A percentile compares a stretch with the other conserved stretches of the same genome.
Evolutionary conservation across 176 grass and related monocot species (phyloP).

Genomic region (Phyllostachys edulis): DNA sequence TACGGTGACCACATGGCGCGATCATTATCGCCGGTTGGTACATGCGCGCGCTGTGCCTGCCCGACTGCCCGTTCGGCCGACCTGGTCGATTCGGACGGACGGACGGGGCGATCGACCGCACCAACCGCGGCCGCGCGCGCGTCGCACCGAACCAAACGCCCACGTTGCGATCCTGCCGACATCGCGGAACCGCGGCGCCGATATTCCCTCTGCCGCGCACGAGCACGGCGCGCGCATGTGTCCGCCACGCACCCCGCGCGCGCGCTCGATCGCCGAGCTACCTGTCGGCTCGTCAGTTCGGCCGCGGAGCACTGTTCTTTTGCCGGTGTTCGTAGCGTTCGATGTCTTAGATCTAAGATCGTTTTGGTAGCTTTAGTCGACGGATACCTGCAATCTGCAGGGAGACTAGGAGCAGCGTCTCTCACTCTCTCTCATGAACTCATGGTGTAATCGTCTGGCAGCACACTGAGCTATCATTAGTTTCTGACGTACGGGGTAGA

Average conservation of each 20-base stretch:
- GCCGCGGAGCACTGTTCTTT: neutral
- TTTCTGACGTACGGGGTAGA: no score
- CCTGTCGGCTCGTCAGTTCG: neutral
- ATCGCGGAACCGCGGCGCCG: neutral
- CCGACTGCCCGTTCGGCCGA: no score
- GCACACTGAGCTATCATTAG: neutral
- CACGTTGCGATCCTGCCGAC: neutral
- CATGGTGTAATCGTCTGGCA: neutral
- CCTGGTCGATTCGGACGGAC: neutral
- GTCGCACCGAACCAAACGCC: neutral
- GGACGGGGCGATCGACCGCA: neutral
- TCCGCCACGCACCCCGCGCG: no score
- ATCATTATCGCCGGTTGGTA: neutral
- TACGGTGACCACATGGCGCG: neutral
- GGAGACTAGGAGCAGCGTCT: neutral
- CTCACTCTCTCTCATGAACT: no score
- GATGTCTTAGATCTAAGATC: neutral
- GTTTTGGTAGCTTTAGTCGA: neutral
- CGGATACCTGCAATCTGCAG: neutral
- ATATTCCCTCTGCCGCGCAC: neutral
- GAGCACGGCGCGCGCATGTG: neutral
- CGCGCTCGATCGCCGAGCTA: neutral
- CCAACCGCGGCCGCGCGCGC: neutral
- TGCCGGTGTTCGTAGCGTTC: neutral
- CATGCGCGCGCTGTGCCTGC: no score